Evolutionary conservation across 2,329 filamentous ascomycete genomes (phyloP), one percentile per base, ranked within the genome.

Genomic region (Pseudomassariella vexata): DNA sequence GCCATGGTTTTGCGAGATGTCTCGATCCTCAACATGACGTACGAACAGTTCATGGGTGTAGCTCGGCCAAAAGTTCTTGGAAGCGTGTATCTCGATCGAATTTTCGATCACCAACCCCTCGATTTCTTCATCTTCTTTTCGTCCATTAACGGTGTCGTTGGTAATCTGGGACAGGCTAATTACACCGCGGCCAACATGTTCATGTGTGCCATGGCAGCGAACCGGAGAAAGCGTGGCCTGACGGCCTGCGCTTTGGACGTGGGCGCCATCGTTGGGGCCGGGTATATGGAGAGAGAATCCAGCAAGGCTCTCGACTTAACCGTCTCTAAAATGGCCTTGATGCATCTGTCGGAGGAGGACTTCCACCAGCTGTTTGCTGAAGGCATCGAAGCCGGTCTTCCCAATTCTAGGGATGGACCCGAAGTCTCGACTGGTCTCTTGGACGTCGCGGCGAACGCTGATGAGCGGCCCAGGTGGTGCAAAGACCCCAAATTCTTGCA

Each of bases 201-300:
- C 42, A 41, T 47, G 37, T 31, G 28, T 24, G 25, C 30, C 4
- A 12, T 47, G 5, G 45, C 47, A 1, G 30, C 32, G 1, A 19
- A 39, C 9, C 39, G 45, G 3, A 27, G 42, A 4, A 32, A 33
- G 14, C 40, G 45, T 4, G 40, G 47, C 6, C 28, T 46, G 3
- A 56, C 66, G 44, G 66, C 67, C 3, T 57, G 67, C 9, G 68
- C 66, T 8, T 57, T 70, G 17, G 70, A 58, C 17, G 53, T 45
- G 9, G 52, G 40, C 31, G 37, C 26, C 24, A 40, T 39, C 15
- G 27, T 34, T 23, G 32, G 23, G 10, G 33, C 29, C 17, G 32
- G 45, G 4, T 47, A 47, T 18, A 35, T 49, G 19, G 24, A 19
- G 22, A 30, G 40, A 1, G 36, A 37, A n/a, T 11, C 11, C 5